These are phyloP conservation scores for Penicillium concentricum DNA, from an alignment of 2,329 filamentous ascomycete species.

Conservation along the genomic window DNA sequence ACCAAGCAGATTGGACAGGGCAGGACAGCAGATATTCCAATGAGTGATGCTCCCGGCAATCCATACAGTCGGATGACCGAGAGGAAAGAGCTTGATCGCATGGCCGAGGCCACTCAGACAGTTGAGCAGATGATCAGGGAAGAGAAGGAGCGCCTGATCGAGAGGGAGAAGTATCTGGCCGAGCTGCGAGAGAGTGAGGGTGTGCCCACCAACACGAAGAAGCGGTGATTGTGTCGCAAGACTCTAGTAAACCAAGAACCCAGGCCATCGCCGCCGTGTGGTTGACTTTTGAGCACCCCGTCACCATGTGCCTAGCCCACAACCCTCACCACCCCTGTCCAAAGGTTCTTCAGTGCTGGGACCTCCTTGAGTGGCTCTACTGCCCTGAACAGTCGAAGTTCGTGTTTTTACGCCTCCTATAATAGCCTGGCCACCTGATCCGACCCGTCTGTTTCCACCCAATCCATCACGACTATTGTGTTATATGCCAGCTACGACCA, in stretches of 20 bases:
- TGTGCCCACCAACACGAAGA: conserved; percentile 41
- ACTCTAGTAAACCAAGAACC: not conserved
- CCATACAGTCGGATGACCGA: conserved; percentile 74
- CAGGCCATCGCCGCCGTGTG: not conserved
- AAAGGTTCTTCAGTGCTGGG: not conserved
- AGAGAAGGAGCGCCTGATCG: conserved; percentile 62
- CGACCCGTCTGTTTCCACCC: not conserved
- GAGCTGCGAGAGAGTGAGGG: conserved; percentile 48
- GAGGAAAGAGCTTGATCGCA: conserved; percentile 63
- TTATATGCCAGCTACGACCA: not conserved
- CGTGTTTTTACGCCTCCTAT: not conserved
- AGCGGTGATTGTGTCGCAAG: conserved; percentile 31
- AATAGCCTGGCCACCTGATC: not conserved
- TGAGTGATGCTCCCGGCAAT: conserved; percentile 63
- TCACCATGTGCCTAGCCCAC: not conserved
- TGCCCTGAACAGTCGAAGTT: not conserved
- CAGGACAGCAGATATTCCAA: conserved; percentile 73
- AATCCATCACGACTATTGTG: not conserved
- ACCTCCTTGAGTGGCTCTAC: not conserved
- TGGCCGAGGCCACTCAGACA: conserved; percentile 60
- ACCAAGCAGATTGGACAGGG: conserved; percentile 50
- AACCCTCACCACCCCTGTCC: not conserved
- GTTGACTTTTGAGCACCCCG: not conserved
- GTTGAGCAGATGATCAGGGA: conserved; percentile 62
- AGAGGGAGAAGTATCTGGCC: conserved; percentile 62